These are phyloP conservation scores for Hyphopichia buzzinii DNA, from an alignment of 1,139 yeast species.

Conservation along the genomic window DNA sequence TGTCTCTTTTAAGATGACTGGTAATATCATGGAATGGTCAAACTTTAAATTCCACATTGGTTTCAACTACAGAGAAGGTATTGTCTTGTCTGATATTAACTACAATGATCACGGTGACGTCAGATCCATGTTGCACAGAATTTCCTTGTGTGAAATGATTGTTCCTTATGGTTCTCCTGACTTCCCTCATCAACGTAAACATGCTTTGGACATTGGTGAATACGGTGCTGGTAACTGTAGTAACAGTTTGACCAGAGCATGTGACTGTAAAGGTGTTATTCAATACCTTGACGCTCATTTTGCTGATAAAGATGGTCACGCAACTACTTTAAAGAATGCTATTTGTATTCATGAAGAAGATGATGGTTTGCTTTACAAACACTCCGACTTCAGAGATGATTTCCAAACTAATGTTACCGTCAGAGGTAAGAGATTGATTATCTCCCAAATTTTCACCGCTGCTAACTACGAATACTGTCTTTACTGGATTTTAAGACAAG, in stretches of 20 bases:
- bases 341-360: slow-evolving; percentile 85
- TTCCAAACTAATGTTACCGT: slow-evolving; percentile 73
- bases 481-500: slow-evolving; percentile 81
- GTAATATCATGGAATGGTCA: slow-evolving; percentile 72
- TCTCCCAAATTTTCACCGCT: slow-evolving; percentile 81
- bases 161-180: slow-evolving; percentile 82
- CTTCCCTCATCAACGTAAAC: slow-evolving; percentile 80
- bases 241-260: slow-evolving; percentile 72
- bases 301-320: slow-evolving; percentile 63
- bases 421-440: slow-evolving; percentile 69
- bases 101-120: slow-evolving; percentile 73
- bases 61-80: slow-evolving; percentile 82
- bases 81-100: slow-evolving; percentile 69
- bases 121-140: slow-evolving; percentile 73
- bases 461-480: slow-evolving; percentile 83
- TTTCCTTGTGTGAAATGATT: slow-evolving; percentile 78
- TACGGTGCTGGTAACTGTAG: slow-evolving; percentile 87
- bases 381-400: slow-evolving; percentile 79
- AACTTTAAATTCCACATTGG: slow-evolving; percentile 77
- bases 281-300: slow-evolving; percentile 78
- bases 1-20: slow-evolving; percentile 69
- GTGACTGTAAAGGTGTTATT: slow-evolving; percentile 83
- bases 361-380: slow-evolving; percentile 75
- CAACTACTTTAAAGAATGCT: slow-evolving; percentile 71
- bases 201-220: slow-evolving; percentile 83